These are phyloP conservation scores for Apiotrichum sp. DNA, from an alignment of 1,284 basidiomycete species.

Conservation along the genomic window DNA sequence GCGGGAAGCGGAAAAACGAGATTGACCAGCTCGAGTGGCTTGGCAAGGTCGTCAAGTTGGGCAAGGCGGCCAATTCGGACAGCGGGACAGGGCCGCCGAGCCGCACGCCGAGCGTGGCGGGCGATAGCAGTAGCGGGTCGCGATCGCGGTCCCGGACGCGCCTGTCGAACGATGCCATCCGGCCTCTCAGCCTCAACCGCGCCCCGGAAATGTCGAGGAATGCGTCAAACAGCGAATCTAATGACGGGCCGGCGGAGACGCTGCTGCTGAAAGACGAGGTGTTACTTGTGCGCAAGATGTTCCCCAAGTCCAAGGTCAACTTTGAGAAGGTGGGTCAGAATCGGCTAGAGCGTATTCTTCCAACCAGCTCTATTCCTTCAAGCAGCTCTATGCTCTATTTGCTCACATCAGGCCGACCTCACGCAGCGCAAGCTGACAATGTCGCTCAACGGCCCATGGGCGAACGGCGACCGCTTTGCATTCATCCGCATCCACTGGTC, in stretches of 20 bases:
- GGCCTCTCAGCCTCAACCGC: slow-evolving; percentile 5
- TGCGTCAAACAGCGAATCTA: slow-evolving; percentile 16
- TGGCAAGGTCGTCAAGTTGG: slow-evolving; percentile 37
- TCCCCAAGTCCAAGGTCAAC: slow-evolving; percentile 64
- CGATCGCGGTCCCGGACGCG: slow-evolving; percentile 8
- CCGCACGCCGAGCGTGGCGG: slow-evolving; percentile 4
- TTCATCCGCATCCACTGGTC: slow-evolving; percentile 79
- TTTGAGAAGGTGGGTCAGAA: slow-evolving; percentile 66
- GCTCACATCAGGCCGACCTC: slow-evolving; percentile 61
- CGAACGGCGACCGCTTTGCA: slow-evolving; percentile 56
- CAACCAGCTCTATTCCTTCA: too few species aligned
- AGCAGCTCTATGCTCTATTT: not conserved
- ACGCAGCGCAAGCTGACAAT: slow-evolving; percentile 74
- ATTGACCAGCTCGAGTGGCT: slow-evolving; percentile 48
- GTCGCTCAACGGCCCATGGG: slow-evolving; percentile 85
- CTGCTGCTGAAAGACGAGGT: slow-evolving; percentile 78
- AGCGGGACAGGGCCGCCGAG: slow-evolving; percentile 6
- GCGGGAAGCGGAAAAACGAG: slow-evolving; percentile 29
- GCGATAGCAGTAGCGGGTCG: slow-evolving; percentile 28
- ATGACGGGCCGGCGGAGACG: slow-evolving; percentile 24
- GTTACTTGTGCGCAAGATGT: slow-evolving; percentile 65
- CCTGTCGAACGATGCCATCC: not conserved
- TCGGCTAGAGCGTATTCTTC: not conserved
- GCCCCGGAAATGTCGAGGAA: slow-evolving; percentile 1
- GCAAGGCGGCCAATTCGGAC: not conserved